Conservation (phyloP, 331 rosid genomes). For the Telfairia occidentalis region DNA sequence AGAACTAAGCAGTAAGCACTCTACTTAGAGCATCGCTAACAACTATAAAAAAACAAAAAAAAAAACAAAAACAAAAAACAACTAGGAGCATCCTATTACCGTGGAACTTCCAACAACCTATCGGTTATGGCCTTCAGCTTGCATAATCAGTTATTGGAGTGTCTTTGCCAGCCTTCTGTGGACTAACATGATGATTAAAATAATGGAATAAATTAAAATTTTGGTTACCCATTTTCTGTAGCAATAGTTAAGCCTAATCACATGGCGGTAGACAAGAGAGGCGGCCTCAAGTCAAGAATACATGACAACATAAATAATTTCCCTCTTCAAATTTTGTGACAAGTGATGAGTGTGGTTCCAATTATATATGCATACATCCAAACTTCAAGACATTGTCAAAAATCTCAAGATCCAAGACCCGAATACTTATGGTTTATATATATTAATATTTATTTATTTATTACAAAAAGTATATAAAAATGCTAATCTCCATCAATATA, state of each 20-base stretch:
- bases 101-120: too few species aligned
- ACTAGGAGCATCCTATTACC: too few species aligned
- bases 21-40: too few species aligned
- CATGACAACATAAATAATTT: neutral
- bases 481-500: neutral
- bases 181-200: too few species aligned
- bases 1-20: too few species aligned
- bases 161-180: too few species aligned
- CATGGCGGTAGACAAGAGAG: neutral
- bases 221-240: too few species aligned
- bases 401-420: constrained; percentile 10
- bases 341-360: constrained; percentile 7
- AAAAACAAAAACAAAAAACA: too few species aligned
- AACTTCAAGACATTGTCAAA: constrained; percentile 5
- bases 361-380: neutral
- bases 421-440: neutral
- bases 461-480: neutral
- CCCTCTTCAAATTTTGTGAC: neutral
- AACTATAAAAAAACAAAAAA: too few species aligned
- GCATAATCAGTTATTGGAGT: too few species aligned
- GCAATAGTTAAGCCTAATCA: neutral
- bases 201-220: too few species aligned
- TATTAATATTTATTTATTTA: neutral
- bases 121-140: too few species aligned
- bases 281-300: neutral